Percentiles rank a stretch among this genome's conserved stretches.
Evolutionary conservation across 768 basidiomycete species (phyloP).

Genomic region (Mrakia blollopis): DNA sequence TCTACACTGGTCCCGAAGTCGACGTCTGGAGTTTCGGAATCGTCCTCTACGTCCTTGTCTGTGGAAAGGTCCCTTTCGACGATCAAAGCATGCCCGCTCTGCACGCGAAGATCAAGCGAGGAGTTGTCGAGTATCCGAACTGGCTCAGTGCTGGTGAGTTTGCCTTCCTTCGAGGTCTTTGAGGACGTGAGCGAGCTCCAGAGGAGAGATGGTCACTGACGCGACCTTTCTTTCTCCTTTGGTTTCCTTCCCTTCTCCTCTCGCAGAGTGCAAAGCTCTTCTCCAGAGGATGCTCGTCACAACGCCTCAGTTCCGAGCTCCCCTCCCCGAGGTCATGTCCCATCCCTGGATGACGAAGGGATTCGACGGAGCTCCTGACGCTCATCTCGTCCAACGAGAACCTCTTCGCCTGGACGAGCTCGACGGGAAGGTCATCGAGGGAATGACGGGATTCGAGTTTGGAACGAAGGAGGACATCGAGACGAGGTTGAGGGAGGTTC

Average conservation of each 20-base stretch:
- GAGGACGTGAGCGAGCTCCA: too few species aligned
- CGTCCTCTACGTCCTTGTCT: constrained; percentile 93
- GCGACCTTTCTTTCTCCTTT: too few species aligned
- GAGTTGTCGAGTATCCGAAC: constrained; percentile 91
- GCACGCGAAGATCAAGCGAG: constrained; percentile 98
- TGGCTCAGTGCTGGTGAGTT: constrained; percentile 86
- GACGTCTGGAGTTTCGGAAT: constrained; percentile 99
- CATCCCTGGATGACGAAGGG: constrained; percentile 94
- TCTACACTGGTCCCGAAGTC: constrained; percentile 95
- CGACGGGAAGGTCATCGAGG: constrained; percentile 74
- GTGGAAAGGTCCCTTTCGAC: constrained; percentile 98
- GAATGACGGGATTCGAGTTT: constrained; percentile 97
- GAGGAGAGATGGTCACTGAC: not conserved
- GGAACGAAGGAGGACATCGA: constrained; percentile 84
- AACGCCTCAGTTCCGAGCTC: constrained; percentile 75
- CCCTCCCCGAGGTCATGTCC: constrained; percentile 72
- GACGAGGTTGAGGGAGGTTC: constrained; percentile 61
- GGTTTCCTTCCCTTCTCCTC: not conserved
- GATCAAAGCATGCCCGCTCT: constrained; percentile 99
- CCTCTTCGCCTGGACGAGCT: constrained; percentile 84
- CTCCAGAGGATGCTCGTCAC: constrained; percentile 95
- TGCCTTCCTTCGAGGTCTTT: not conserved
- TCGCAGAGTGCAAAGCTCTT: constrained; percentile 83
- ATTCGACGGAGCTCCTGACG: constrained; percentile 69
- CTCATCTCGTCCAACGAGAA: constrained; percentile 81